Evolutionary conservation across 352 stramenopile genomes (phyloP).

Genomic region (Blastocystis sp.): DNA sequence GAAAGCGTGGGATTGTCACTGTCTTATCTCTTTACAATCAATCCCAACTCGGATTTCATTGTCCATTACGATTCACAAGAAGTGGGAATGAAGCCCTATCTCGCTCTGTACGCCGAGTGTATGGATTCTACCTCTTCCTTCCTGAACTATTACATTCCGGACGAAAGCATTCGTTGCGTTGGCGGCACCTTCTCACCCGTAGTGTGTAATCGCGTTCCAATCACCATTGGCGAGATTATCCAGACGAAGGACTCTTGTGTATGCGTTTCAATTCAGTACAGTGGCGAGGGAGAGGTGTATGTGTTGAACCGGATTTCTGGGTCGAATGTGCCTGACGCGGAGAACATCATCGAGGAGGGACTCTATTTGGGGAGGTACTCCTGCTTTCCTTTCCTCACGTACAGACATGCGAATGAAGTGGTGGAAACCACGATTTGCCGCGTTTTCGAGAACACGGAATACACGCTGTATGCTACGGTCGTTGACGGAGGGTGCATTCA

Average conservation of each 20-base stretch:
- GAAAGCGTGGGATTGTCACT: slow-evolving; percentile 3
- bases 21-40: not conserved
- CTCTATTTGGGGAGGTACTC: slow-evolving; percentile 22
- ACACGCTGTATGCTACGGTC: slow-evolving; percentile 53
- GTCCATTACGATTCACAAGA: not conserved
- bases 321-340: slow-evolving; percentile 13
- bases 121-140: not conserved
- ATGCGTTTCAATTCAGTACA: slow-evolving; percentile 43
- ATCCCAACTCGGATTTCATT: not conserved
- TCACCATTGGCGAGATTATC: slow-evolving; percentile 7
- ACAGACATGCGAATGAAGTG: slow-evolving; percentile 30
- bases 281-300: slow-evolving; percentile 22
- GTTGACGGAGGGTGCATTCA: slow-evolving; percentile 40
- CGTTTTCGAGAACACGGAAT: slow-evolving; percentile 48
- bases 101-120: slow-evolving; percentile 11
- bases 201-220: slow-evolving; percentile 6
- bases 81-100: slow-evolving; percentile 14
- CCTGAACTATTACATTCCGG: slow-evolving; percentile 15
- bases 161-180: slow-evolving; percentile 18
- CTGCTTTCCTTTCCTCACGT: not conserved
- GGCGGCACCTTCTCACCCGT: not conserved
- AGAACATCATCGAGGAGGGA: slow-evolving; percentile 56
- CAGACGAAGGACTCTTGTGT: slow-evolving; percentile 52
- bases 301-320: slow-evolving; percentile 35
- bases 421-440: slow-evolving; percentile 23